These are phyloP conservation scores for Xanthoconium separans DNA, from an alignment of 1,284 basidiomycete genomes.

Conservation along the genomic window DNA sequence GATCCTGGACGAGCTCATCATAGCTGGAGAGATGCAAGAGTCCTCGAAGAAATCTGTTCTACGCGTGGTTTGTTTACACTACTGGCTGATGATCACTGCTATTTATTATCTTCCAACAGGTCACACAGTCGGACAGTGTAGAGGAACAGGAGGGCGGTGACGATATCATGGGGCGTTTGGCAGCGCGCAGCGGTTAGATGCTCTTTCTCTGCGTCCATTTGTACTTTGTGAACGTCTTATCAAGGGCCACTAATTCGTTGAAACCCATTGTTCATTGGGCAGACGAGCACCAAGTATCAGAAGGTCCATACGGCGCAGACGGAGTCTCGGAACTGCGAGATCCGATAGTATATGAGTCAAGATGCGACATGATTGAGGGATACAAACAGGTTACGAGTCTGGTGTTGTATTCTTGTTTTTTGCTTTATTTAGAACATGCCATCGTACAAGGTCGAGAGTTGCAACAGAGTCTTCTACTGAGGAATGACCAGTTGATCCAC, in stretches of 20 bases:
- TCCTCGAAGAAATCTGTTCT: constrained; percentile 98
- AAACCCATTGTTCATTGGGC: constrained; percentile 8
- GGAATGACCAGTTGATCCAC: constrained; percentile 74
- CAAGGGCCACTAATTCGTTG: constrained; percentile 31
- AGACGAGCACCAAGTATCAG: not conserved
- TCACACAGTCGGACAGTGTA: constrained; percentile 76
- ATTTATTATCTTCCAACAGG: constrained; percentile 41
- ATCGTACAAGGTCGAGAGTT: constrained; percentile 82
- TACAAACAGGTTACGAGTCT: constrained; percentile 15
- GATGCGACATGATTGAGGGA: not conserved
- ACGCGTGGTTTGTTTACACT: constrained; percentile 60
- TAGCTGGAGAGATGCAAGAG: constrained; percentile 97
- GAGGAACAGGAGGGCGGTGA: constrained; percentile 82
- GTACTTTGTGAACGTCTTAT: constrained; percentile 16
- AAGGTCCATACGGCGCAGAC: not conserved
- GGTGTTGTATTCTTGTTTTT: constrained; percentile 21
- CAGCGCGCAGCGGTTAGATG: constrained; percentile 61
- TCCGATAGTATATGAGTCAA: not conserved
- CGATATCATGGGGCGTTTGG: constrained; percentile 73
- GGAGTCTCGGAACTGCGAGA: not conserved
- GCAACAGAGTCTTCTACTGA: constrained; percentile 83
- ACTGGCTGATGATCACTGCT: not conserved
- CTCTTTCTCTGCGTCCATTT: constrained; percentile 1
- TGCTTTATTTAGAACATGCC: constrained; percentile 60
- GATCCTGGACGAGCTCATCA: constrained; percentile 98